Evolutionary conservation across 2,329 filamentous ascomycete genomes (phyloP).

Genomic region (Fusarium vanettenii): DNA sequence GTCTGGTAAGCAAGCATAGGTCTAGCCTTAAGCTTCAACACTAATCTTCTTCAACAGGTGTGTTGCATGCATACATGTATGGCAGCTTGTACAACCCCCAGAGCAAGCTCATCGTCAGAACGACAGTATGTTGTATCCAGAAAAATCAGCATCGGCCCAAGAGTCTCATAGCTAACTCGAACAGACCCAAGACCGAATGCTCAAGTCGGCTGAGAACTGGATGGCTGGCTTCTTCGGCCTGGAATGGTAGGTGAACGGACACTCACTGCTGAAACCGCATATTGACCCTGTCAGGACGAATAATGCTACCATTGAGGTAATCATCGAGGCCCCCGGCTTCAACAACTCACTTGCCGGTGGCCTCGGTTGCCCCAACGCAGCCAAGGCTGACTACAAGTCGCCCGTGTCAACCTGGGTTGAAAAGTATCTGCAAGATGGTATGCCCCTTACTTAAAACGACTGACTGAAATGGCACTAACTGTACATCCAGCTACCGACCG

Average conservation of each 20-base stretch:
- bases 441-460: conserved; percentile 1
- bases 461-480: neutral
- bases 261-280: too few species aligned
- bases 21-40: neutral
- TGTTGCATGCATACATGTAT: conserved; percentile 80
- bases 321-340: conserved; percentile 71
- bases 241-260: conserved; percentile 61
- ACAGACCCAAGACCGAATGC: conserved; percentile 79
- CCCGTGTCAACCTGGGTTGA: conserved; percentile 70
- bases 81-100: conserved; percentile 76
- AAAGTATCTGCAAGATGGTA: conserved; percentile 72
- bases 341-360: conserved; percentile 80
- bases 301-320: conserved; percentile 78
- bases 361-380: conserved; percentile 72
- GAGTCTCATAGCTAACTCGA: conserved; percentile 16
- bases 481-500: conserved; percentile 65
- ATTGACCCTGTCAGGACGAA: conserved; percentile 60
- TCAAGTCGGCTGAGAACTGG: conserved; percentile 82
- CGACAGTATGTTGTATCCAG: conserved; percentile 60
- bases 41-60: conserved; percentile 54
- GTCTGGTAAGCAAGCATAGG: conserved; percentile 55
- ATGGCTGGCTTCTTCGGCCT: conserved; percentile 83
- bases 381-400: conserved; percentile 62
- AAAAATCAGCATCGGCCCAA: too few species aligned
- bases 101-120: conserved; percentile 78